Evolutionary conservation across 371 early-diverging fungal species (phyloP).

Genomic region (Mucor lusitanicus): DNA sequence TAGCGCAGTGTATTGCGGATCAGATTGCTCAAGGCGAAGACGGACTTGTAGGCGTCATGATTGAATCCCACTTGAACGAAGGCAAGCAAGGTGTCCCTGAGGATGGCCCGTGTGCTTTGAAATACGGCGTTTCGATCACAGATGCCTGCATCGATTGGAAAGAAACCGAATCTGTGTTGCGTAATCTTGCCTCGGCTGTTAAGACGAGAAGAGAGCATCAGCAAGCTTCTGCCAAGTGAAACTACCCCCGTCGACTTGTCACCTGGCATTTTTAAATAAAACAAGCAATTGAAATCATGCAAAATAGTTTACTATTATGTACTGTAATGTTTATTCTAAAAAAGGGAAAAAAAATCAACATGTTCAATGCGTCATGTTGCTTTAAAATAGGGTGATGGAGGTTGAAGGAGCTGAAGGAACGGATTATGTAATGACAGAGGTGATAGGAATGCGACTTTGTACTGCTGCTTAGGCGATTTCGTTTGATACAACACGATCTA

Average conservation of each 20-base stretch:
- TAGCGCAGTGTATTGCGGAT: constrained; percentile 51
- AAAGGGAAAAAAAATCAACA: not conserved
- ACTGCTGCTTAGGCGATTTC: constrained; percentile 7
- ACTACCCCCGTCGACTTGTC: too few species aligned
- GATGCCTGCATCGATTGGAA: constrained; percentile 86
- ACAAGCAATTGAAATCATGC: too few species aligned
- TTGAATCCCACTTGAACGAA: constrained; percentile 88
- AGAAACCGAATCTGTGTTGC: constrained; percentile 70
- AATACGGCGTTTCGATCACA: constrained; percentile 84
- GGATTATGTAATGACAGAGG: not conserved
- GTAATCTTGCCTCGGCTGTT: constrained; percentile 70
- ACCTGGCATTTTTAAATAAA: too few species aligned
- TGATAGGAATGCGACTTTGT: not conserved
- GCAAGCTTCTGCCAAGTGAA: not conserved
- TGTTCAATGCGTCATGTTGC: not conserved
- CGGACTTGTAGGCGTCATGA: constrained; percentile 89
- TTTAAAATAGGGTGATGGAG: not conserved
- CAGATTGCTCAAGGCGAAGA: constrained; percentile 73
- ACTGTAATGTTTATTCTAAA: not conserved
- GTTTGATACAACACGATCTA: constrained; percentile 33
- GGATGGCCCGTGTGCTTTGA: constrained; percentile 65
- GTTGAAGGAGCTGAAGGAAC: not conserved
- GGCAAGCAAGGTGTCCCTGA: constrained; percentile 81
- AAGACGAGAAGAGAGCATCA: constrained; percentile 35
- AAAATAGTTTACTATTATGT: not conserved